Percentiles rank a stretch among this genome's conserved stretches.
Evolutionary conservation across 1,284 basidiomycete genomes (phyloP).

Genomic region (Inonotus hispidus): DNA sequence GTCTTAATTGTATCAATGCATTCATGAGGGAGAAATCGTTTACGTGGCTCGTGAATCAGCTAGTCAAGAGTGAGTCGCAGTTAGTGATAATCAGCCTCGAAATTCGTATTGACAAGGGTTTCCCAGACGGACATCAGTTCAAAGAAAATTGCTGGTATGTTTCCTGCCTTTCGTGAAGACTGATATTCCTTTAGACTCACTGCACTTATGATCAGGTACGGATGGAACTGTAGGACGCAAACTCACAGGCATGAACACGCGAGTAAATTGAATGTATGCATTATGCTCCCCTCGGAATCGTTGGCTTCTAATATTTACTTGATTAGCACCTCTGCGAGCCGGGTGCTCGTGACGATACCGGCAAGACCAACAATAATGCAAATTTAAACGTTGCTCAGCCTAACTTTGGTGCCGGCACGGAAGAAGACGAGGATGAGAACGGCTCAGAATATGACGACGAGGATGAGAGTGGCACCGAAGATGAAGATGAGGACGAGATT

Average conservation of each 20-base stretch:
- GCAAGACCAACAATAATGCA: neutral
- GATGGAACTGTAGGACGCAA: conserved; percentile 18
- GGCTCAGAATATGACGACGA: conserved; percentile 12
- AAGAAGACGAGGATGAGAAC: conserved; percentile 16
- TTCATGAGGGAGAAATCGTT: conserved; percentile 3
- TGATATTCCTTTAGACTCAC: neutral
- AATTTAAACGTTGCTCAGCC: neutral
- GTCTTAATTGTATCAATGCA: neutral
- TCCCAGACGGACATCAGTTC: conserved; percentile 8
- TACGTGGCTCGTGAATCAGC: conserved; percentile 10
- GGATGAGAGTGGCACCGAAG: conserved; percentile 7
- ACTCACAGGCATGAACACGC: conserved; percentile 9
- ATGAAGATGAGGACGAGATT: conserved; percentile 14
- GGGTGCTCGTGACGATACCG: conserved; percentile 6
- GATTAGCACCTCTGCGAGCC: conserved; percentile 17
- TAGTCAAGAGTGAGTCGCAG: conserved; percentile 11
- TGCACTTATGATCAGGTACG: conserved; percentile 13
- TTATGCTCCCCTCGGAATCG: neutral
- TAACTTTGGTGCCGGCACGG: neutral
- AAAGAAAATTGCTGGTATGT: conserved; percentile 16
- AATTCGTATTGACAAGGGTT: neutral
- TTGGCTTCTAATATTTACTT: neutral
- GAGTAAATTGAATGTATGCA: conserved; percentile 7
- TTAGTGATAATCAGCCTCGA: neutral
- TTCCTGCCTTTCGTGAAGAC: neutral